These are phyloP conservation scores for Talaromyces sp. DNA, from an alignment of 2,329 filamentous ascomycete species.

Conservation along the genomic window DNA sequence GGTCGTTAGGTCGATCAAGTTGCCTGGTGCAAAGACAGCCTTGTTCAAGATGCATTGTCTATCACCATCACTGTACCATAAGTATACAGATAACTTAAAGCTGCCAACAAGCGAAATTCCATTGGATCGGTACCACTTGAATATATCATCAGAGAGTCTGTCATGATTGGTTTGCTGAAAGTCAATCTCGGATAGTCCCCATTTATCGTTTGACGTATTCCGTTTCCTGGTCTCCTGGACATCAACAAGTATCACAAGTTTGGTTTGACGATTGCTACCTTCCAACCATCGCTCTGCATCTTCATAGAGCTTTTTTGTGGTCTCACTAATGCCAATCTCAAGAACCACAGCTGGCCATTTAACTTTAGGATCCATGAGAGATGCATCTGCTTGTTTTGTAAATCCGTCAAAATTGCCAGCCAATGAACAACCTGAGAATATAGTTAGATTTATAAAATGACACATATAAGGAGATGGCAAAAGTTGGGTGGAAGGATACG, in stretches of 20 bases:
- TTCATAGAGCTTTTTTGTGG: not conserved
- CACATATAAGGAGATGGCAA: not conserved
- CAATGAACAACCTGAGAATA: not conserved
- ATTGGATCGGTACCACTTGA: slow-evolving; percentile 2
- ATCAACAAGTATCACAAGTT: slow-evolving; percentile 4
- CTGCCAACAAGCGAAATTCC: slow-evolving; percentile 1
- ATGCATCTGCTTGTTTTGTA: slow-evolving; percentile 6
- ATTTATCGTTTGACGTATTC: not conserved
- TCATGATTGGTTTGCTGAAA: not conserved
- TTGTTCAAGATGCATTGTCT: slow-evolving; percentile 3
- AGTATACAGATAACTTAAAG: slow-evolving; percentile 5
- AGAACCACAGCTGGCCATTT: slow-evolving; percentile 7
- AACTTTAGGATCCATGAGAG: not conserved
- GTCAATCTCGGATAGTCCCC: slow-evolving; percentile 1
- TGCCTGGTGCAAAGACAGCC: slow-evolving; percentile 1
- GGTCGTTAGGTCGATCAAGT: not conserved
- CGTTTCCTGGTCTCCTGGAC: not conserved
- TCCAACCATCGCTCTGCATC: slow-evolving; percentile 3
- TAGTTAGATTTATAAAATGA: not conserved
- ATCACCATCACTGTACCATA: slow-evolving; percentile 4
- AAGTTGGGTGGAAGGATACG: not conserved
- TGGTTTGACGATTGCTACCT: not conserved
- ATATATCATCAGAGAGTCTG: not conserved
- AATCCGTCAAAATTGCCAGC: not conserved
- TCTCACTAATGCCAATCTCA: not conserved